Evolutionary conservation across 768 basidiomycete species (phyloP).

Genomic region (Lyophyllum shimeji): DNA sequence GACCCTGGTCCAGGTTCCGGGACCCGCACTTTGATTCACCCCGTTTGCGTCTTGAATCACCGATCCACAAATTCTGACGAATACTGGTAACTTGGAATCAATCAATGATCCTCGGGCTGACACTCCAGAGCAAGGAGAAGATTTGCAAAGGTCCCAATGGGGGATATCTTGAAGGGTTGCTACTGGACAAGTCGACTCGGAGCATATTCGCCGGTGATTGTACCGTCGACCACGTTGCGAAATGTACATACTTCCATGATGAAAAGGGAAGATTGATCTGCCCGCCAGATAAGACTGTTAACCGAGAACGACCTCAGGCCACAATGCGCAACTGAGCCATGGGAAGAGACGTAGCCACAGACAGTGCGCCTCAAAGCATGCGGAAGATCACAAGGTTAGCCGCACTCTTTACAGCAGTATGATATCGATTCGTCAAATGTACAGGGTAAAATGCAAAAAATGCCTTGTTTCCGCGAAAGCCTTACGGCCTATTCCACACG

Average conservation of each 20-base stretch:
- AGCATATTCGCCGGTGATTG: not conserved
- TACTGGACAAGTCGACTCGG: not conserved
- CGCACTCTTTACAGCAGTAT: too few relatives aligned
- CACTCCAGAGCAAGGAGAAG: slow-evolving; percentile 4
- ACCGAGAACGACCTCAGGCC: too few relatives aligned
- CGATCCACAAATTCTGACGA: not conserved
- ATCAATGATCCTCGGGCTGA: slow-evolving; percentile 1
- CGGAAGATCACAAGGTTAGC: too few relatives aligned
- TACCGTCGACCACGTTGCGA: not conserved
- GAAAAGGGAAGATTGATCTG: not conserved
- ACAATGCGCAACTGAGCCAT: too few relatives aligned
- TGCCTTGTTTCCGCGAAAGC: not conserved
- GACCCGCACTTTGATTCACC: not conserved
- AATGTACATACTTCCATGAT: not conserved
- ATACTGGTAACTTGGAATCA: not conserved
- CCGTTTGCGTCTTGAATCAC: not conserved
- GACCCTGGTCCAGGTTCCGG: not conserved
- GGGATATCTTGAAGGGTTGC: not conserved
- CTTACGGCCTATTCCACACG: slow-evolving; percentile 20
- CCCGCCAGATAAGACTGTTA: too few relatives aligned
- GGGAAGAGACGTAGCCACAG: too few relatives aligned
- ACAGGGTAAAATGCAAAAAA: not conserved
- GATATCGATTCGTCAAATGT: not conserved
- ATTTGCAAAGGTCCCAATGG: slow-evolving; percentile 2
- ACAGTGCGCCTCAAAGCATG: not conserved